A percentile compares a stretch with the other conserved stretches of the same genome.
These are phyloP conservation scores for Acacia pycnantha DNA, from an alignment of 331 rosid genomes.

Conservation along the genomic window DNA sequence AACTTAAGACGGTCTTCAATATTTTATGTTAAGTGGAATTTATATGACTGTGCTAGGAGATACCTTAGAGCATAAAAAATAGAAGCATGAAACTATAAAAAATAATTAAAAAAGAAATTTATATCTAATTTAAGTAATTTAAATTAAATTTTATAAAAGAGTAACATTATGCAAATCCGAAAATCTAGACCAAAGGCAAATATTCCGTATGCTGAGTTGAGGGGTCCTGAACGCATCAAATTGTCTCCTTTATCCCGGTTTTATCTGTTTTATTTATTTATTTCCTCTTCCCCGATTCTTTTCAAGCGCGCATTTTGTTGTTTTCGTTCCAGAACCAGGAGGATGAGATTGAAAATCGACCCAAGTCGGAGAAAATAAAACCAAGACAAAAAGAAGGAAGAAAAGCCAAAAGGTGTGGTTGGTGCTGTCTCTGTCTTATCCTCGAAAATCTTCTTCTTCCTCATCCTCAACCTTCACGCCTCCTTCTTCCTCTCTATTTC, in stretches of 20 bases:
- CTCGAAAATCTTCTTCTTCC: background rate
- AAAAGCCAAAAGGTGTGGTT: background rate
- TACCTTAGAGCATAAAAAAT: too few species aligned
- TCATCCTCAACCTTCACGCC: background rate
- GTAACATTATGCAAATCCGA: background rate
- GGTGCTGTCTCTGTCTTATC: conserved; percentile 42
- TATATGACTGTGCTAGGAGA: too few species aligned
- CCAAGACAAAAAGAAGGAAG: background rate
- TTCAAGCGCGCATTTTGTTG: background rate
- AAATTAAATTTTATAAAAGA: background rate
- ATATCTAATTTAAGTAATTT: background rate
- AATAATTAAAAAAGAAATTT: background rate
- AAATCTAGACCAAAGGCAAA: background rate
- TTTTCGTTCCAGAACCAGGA: background rate
- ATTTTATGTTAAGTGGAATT: too few species aligned
- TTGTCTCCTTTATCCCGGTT: background rate
- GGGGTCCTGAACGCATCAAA: background rate
- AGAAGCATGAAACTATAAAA: background rate
- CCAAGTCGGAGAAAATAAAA: background rate
- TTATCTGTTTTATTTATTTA: background rate
- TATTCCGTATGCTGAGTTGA: background rate
- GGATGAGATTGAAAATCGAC: background rate
- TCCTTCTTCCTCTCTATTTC: conserved; percentile 13
- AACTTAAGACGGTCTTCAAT: too few species aligned
- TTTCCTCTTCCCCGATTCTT: background rate